These are phyloP conservation scores for Rhynchospora pubera DNA, from an alignment of 176 grass and related monocot genomes.

Conservation along the genomic window DNA sequence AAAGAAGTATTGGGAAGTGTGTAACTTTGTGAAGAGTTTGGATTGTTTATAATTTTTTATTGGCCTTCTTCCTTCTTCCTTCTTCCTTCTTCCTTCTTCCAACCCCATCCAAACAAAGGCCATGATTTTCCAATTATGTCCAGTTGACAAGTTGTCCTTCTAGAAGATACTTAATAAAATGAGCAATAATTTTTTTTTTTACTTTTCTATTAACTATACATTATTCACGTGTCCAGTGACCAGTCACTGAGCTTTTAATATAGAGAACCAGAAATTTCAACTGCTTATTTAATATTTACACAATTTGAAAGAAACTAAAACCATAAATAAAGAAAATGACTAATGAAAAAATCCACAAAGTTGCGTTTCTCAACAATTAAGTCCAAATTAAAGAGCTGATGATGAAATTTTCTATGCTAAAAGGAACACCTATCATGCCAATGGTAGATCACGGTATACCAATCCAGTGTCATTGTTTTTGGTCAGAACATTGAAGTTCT, in stretches of 20 bases:
- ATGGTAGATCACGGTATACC: background rate
- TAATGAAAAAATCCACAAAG: background rate
- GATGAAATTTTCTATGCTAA: background rate
- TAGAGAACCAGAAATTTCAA: background rate
- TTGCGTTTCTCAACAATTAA: background rate
- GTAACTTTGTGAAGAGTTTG: no score
- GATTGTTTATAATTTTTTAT: no score
- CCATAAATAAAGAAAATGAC: background rate
- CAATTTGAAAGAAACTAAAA: background rate
- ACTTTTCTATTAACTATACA: background rate
- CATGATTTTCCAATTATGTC: background rate
- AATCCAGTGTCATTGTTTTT: conserved; percentile 31
- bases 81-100: no score
- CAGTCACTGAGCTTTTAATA: background rate
- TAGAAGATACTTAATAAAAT: background rate
- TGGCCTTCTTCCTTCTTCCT: no score
- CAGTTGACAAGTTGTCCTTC: background rate
- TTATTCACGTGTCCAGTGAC: background rate
- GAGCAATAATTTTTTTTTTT: background rate
- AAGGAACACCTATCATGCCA: background rate
- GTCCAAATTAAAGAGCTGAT: background rate
- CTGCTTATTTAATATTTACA: background rate
- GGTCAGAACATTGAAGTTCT: conserved; percentile 31
- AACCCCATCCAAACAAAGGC: no score
- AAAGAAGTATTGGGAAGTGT: no score